Evolutionary conservation across 148 eudicot species (phyloP), one percentile per base, ranked within the genome.

Genomic region (Rhododendron williamsianum): DNA sequence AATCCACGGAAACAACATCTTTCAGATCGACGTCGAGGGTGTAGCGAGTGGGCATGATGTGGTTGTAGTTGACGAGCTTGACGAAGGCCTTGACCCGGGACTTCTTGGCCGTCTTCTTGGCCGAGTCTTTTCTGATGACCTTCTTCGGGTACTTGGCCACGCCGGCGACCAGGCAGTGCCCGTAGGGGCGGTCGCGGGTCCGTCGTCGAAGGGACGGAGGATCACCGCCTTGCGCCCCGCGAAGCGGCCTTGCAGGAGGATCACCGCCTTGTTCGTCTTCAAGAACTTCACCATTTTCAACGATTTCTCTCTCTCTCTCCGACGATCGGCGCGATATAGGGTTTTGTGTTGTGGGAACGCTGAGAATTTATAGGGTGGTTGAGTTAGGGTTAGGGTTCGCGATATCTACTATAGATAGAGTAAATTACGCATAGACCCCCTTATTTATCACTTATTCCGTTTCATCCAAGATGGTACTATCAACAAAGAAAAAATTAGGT

Each of bases 151-250:
- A 89, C 80, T 89, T 89, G 80, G 89, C 51, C 11, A 89, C 87
- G 13, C 91, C 91, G 78, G 89, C 91, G 65, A 89, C 90, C n/a
- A 89, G 86, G 73, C 91, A 89, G 91, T 89, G 91, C 16, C 91
- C 91, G 87, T 89, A 89, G 33, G 85, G 87, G 4, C 91, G 87
- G 77, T 89, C 91, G 56, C 89, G 85, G 0, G 76, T 79, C 3
- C 91, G 13, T 89, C 91, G 73, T 89, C 91, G 78, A 87, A 89
- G 9, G 82, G 46, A 4, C 82, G 76, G 27, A 87, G 76, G 54
- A 89, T 89, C 3, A 89, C 91, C 0, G 91, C 91, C 80, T 89
- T 89, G 0, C 87, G 84, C 23, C 91, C 91, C 45, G 91, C 91
- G 80, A 41, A 87, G 3, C 87, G 84, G 43, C 91, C 91, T 41